These are phyloP conservation scores for Neofusicoccum umdonicola DNA, from an alignment of 2,329 filamentous ascomycete genomes.

Conservation along the genomic window DNA sequence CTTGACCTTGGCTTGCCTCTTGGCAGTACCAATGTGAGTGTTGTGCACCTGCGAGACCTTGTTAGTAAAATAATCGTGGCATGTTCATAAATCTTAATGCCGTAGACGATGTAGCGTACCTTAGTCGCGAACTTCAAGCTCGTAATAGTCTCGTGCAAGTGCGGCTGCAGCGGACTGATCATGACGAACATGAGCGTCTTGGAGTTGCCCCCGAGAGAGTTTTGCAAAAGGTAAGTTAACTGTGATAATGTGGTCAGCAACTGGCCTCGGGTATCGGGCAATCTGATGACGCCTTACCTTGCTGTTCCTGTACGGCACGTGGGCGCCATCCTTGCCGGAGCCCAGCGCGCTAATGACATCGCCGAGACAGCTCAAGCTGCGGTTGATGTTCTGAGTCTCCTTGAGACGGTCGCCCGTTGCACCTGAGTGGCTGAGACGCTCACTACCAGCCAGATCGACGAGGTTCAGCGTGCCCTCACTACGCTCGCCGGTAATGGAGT, in stretches of 20 bases:
- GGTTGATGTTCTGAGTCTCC: slow-evolving; percentile 98
- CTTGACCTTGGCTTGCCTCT: slow-evolving; percentile 64
- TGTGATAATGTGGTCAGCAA: slow-evolving; percentile 21
- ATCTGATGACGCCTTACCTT: slow-evolving; percentile 59
- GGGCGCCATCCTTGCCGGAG: slow-evolving; percentile 69
- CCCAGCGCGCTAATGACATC: slow-evolving; percentile 95
- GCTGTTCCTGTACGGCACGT: slow-evolving; percentile 93
- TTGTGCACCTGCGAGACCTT: slow-evolving; percentile 64
- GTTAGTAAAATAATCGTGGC: background rate
- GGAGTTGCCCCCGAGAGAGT: slow-evolving; percentile 89
- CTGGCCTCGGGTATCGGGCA: no score
- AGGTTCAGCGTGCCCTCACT: slow-evolving; percentile 94
- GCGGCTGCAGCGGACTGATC: slow-evolving; percentile 87
- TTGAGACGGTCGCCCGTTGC: slow-evolving; percentile 83
- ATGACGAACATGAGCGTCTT: slow-evolving; percentile 99
- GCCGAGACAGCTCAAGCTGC: slow-evolving; percentile 83
- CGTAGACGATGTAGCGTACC: slow-evolving; percentile 48
- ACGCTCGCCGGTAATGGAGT: slow-evolving; percentile 72
- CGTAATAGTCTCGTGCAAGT: slow-evolving; percentile 88
- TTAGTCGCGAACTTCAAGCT: slow-evolving; percentile 96
- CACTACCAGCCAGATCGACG: slow-evolving; percentile 91
- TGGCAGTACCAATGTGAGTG: slow-evolving; percentile 88
- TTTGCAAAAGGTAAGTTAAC: slow-evolving; percentile 89
- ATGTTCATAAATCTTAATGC: background rate
- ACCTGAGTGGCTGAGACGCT: slow-evolving; percentile 82